Evolutionary conservation across 129 eudicot species (phyloP).

Genomic region (Daucus carota): DH1_v3.0 NC_030385.2:35602001-35602500

Average conservation of each 20-base stretch:
- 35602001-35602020: too few relatives aligned
- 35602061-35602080: too few relatives aligned
- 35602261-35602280: slow-evolving; percentile 36
- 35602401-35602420: too few relatives aligned
- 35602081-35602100: too few relatives aligned
- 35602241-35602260: slow-evolving; percentile 41
- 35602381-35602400: too few relatives aligned
- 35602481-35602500: too few relatives aligned
- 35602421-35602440: too few relatives aligned
- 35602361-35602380: background rate
- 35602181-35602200: slow-evolving; percentile 67
- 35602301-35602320: slow-evolving; percentile 25
- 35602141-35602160: slow-evolving; percentile 28
- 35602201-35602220: slow-evolving; percentile 65
- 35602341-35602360: slow-evolving; percentile 39
- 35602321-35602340: slow-evolving; percentile 44
- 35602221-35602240: slow-evolving; percentile 68
- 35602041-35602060: too few relatives aligned
- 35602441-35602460: too few relatives aligned
- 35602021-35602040: too few relatives aligned
- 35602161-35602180: slow-evolving; percentile 58
- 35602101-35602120: background rate
- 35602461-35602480: too few relatives aligned
- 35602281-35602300: slow-evolving; percentile 32
- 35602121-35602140: slow-evolving; percentile 17